A percentile compares a stretch with the other conserved stretches of the same genome.
Conservation (phyloP, 140 eudicot species). For the Oenanthe javanica region DNA sequence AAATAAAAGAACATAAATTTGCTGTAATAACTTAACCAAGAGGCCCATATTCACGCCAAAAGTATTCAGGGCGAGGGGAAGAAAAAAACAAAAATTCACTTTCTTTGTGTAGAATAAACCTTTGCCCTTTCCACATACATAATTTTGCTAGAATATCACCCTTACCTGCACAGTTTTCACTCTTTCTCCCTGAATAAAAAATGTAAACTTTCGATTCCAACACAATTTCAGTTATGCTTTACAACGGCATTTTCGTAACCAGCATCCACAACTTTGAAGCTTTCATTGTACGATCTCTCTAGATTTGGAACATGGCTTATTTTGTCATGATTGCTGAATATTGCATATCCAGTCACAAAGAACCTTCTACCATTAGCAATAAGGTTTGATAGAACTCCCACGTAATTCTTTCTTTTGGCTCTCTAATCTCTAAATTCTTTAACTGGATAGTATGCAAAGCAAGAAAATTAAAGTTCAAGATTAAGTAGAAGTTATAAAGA, state of each 20-base stretch:
- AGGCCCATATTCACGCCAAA: not conserved
- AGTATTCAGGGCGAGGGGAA: not conserved
- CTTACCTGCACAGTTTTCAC: slow-evolving; percentile 41
- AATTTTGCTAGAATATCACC: slow-evolving; percentile 23
- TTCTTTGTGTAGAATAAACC: slow-evolving; percentile 10
- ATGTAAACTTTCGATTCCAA: slow-evolving; percentile 38
- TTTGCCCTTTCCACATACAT: slow-evolving; percentile 17
- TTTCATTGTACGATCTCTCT: slow-evolving; percentile 37
- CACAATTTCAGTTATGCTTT: slow-evolving; percentile 24
- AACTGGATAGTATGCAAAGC: slow-evolving; percentile 52
- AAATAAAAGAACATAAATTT: not conserved
- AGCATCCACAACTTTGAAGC: slow-evolving; percentile 43
- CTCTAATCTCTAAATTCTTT: slow-evolving; percentile 50
- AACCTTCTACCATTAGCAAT: slow-evolving; percentile 35
- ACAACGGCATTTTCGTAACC: slow-evolving; percentile 25
- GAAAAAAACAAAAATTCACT: not conserved
- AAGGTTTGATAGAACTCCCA: slow-evolving; percentile 32
- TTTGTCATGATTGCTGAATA: slow-evolving; percentile 27
- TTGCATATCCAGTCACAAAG: slow-evolving; percentile 22
- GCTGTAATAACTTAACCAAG: not conserved
- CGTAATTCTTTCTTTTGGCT: slow-evolving; percentile 23
- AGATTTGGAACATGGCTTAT: slow-evolving; percentile 31
- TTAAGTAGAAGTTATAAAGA: slow-evolving; percentile 4
- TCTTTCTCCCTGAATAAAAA: slow-evolving; percentile 20
- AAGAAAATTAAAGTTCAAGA: slow-evolving; percentile 33